Evolutionary conservation across 2,329 filamentous ascomycete genomes (phyloP).

Genomic region (Westerdykella sp.): DNA sequence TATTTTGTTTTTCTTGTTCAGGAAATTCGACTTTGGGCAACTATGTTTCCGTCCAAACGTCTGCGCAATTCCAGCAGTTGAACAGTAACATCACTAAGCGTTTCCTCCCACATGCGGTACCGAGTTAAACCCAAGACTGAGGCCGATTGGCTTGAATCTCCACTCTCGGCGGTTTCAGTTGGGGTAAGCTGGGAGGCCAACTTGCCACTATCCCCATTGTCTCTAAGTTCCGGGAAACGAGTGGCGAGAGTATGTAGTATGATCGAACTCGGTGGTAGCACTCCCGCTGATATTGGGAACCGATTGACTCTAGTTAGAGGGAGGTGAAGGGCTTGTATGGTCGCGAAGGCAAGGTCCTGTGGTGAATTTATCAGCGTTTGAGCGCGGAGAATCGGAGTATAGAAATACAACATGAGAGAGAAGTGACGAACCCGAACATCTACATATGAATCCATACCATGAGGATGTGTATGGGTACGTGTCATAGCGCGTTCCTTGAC

Average conservation of each 20-base stretch:
- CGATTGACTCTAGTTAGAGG: slow-evolving; percentile 21
- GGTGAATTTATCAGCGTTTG: slow-evolving; percentile 8
- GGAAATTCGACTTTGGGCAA: slow-evolving; percentile 15
- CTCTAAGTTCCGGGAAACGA: slow-evolving; percentile 20
- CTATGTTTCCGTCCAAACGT: slow-evolving; percentile 18
- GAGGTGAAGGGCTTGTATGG: slow-evolving; percentile 17
- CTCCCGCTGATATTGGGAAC: slow-evolving; percentile 21
- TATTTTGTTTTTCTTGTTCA: neutral
- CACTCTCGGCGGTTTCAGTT: slow-evolving; percentile 3
- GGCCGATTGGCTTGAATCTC: slow-evolving; percentile 16
- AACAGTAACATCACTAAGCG: slow-evolving; percentile 14
- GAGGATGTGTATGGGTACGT: slow-evolving; percentile 12
- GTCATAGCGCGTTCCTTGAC: slow-evolving; percentile 15
- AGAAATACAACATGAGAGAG: neutral
- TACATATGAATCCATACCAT: slow-evolving; percentile 19
- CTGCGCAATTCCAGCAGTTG: slow-evolving; percentile 24
- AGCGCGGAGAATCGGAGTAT: neutral
- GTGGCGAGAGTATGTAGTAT: slow-evolving; percentile 19
- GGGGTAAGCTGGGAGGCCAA: slow-evolving; percentile 6
- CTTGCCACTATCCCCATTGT: slow-evolving; percentile 9
- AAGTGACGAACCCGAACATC: slow-evolving; percentile 25
- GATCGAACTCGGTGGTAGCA: slow-evolving; percentile 14
- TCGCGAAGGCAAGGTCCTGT: slow-evolving; percentile 24
- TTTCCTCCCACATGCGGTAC: slow-evolving; percentile 20
- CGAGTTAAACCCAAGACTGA: slow-evolving; percentile 17